These are phyloP conservation scores for Brettanomyces bruxellensis DNA, from an alignment of 805 yeast species.

Conservation along the genomic window DNA sequence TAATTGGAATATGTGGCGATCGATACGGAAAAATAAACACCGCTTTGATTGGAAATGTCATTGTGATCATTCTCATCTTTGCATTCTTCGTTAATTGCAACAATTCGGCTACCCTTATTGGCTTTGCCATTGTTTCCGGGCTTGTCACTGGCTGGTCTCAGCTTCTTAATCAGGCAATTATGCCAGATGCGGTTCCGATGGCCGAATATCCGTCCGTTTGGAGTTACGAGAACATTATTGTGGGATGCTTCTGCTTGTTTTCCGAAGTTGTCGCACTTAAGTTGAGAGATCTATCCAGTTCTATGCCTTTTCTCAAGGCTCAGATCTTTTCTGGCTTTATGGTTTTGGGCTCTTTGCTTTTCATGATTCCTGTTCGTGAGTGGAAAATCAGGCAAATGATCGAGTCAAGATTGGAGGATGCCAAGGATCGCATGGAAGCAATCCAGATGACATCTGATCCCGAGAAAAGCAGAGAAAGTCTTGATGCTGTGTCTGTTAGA, in stretches of 20 bases:
- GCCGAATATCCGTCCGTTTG: slow-evolving; percentile 22
- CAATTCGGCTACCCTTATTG: slow-evolving; percentile 19
- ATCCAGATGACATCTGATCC: neutral
- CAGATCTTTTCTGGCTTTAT: slow-evolving; percentile 54
- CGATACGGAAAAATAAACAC: slow-evolving; percentile 37
- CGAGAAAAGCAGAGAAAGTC: neutral
- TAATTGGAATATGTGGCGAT: slow-evolving; percentile 37
- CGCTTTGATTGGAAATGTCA: slow-evolving; percentile 26
- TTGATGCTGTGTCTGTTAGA: slow-evolving; percentile 1
- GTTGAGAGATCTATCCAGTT: slow-evolving; percentile 10
- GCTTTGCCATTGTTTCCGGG: slow-evolving; percentile 10
- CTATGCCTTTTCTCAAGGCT: slow-evolving; percentile 44
- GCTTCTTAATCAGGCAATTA: slow-evolving; percentile 19
- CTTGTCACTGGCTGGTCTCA: slow-evolving; percentile 35
- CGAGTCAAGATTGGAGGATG: slow-evolving; percentile 7
- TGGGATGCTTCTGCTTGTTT: slow-evolving; percentile 20
- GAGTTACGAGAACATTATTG: slow-evolving; percentile 17
- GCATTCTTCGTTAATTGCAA: slow-evolving; percentile 34
- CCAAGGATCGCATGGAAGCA: slow-evolving; percentile 3
- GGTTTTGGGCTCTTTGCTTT: slow-evolving; percentile 31
- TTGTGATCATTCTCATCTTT: slow-evolving; percentile 29
- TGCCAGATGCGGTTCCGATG: slow-evolving; percentile 21
- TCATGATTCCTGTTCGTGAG: slow-evolving; percentile 40
- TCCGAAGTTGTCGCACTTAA: slow-evolving; percentile 24
- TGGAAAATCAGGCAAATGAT: slow-evolving; percentile 35